Evolutionary conservation across 129 eudicot species (phyloP).

Genomic region (Saussurea involucrata): DNA sequence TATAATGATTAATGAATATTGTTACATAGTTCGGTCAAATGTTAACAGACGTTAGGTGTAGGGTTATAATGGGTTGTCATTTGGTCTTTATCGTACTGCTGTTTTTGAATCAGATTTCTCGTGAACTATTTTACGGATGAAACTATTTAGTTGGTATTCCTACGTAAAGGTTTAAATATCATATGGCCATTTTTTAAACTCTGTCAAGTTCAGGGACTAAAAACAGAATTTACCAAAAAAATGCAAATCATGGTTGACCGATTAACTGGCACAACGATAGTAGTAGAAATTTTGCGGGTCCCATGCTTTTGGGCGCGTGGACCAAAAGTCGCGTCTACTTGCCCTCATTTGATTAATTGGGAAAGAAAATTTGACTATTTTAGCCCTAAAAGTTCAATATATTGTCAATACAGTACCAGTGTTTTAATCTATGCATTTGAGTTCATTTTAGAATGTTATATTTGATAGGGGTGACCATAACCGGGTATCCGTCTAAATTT

Average conservation of each 20-base stretch:
- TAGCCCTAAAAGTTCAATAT: not conserved
- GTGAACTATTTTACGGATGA: slow-evolving; percentile 22
- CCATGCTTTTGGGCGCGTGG: slow-evolving; percentile 25
- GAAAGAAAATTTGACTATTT: not conserved
- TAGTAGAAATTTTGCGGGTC: slow-evolving; percentile 9
- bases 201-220: not conserved
- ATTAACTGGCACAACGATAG: slow-evolving; percentile 5
- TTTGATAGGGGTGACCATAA: too few species aligned
- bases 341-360: not conserved
- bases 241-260: slow-evolving; percentile 12
- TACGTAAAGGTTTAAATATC: slow-evolving; percentile 13
- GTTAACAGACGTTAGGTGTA: not conserved
- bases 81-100: not conserved
- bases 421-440: not conserved
- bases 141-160: slow-evolving; percentile 16
- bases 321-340: not conserved
- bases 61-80: slow-evolving; percentile 10
- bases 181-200: not conserved
- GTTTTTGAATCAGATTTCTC: slow-evolving; percentile 15
- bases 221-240: not conserved
- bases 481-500: too few species aligned
- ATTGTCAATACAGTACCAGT: not conserved
- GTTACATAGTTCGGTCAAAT: not conserved
- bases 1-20: not conserved
- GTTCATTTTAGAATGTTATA: not conserved